Percentiles rank a stretch among this genome's conserved stretches.
Conservation (phyloP, 768 basidiomycete species). For the Pulveroboletus sp. region DNA sequence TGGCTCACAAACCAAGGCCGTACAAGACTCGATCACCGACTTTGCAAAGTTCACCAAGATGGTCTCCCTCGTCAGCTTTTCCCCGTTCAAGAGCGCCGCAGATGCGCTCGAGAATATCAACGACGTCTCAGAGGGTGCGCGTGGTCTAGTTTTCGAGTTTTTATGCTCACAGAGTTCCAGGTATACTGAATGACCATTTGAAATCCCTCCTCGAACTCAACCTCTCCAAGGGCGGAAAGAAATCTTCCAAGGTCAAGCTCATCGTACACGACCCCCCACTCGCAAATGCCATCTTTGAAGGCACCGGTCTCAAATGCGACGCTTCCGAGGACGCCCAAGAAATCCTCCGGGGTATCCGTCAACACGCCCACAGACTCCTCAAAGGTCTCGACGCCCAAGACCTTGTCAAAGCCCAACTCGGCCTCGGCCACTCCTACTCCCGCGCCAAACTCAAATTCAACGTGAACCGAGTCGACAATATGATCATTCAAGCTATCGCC, state of each 20-base stretch:
- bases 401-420: conserved; percentile 90
- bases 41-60: conserved; percentile 88
- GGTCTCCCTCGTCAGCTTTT: conserved; percentile 87
- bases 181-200: conserved; percentile 81
- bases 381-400: conserved; percentile 87
- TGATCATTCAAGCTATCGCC: conserved; percentile 99
- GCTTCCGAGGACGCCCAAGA: conserved; percentile 79
- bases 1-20: conserved; percentile 69
- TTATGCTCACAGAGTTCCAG: conserved; percentile 37
- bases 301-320: conserved; percentile 72
- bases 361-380: conserved; percentile 87
- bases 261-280: conserved; percentile 77
- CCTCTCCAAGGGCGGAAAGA: conserved; percentile 66
- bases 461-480: conserved; percentile 94
- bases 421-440: conserved; percentile 96
- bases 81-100: conserved; percentile 90
- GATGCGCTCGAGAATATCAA: conserved; percentile 95
- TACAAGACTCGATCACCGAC: conserved; percentile 87
- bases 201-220: conserved; percentile 85
- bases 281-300: conserved; percentile 73
- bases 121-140: conserved; percentile 90
- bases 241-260: conserved; percentile 66
- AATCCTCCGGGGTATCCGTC: conserved; percentile 87
- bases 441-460: conserved; percentile 98
- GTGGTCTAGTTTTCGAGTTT: not conserved